These are phyloP conservation scores for Termitomyces sp. DNA, from an alignment of 768 basidiomycete genomes.

Conservation along the genomic window DNA sequence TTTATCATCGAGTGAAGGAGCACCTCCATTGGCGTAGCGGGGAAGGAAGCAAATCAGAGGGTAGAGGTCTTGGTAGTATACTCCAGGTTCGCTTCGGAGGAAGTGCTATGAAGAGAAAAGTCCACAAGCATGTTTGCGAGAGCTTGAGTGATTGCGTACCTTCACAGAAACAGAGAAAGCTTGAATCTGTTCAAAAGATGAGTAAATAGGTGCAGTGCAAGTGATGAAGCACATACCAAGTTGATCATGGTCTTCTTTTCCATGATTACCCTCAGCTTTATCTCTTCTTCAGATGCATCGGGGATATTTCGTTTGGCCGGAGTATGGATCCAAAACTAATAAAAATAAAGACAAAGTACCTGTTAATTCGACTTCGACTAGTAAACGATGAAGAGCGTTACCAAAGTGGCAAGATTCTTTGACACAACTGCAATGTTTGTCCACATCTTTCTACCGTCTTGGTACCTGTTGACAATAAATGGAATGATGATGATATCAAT, in stretches of 20 bases:
- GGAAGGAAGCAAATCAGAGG: constrained; percentile 65
- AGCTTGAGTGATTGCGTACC: constrained; percentile 23
- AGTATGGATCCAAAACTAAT: constrained; percentile 54
- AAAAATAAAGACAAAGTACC: background rate
- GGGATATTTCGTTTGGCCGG: constrained; percentile 35
- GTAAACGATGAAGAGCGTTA: constrained; percentile 22
- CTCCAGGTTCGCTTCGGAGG: constrained; percentile 33
- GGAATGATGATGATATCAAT: background rate
- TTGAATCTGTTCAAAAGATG: constrained; percentile 41
- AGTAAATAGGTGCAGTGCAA: too few species aligned
- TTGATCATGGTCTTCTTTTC: constrained; percentile 78
- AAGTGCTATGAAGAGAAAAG: constrained; percentile 37
- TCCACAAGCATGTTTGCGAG: background rate
- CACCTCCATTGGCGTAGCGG: constrained; percentile 36
- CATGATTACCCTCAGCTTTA: constrained; percentile 42
- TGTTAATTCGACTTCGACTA: background rate
- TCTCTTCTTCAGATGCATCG: constrained; percentile 21
- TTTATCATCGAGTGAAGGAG: constrained; percentile 32
- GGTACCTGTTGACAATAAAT: constrained; percentile 35
- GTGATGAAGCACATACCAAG: constrained; percentile 32
- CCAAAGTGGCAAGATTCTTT: constrained; percentile 54
- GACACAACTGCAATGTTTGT: constrained; percentile 52
- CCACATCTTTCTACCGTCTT: constrained; percentile 71
- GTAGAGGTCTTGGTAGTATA: constrained; percentile 69
- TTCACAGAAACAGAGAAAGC: constrained; percentile 66